Evolutionary conservation across 192 early-diverging fungal genomes (phyloP), one percentile per base, ranked within the genome.

Genomic region (Umbelopsis sp.): DNA sequence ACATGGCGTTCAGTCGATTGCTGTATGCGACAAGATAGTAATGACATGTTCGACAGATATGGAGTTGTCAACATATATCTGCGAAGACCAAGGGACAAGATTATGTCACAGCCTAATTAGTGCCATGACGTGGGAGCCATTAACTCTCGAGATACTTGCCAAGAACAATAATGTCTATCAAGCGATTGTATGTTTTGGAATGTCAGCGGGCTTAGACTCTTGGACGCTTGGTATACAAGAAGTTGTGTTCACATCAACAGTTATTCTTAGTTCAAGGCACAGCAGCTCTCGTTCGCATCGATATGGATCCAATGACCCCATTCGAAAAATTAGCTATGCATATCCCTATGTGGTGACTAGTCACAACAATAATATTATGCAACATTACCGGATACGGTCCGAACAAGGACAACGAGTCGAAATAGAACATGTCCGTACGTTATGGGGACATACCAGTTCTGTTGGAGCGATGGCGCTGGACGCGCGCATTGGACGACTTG

Each of bases 401-500:
- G 56, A 62, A 62, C 56, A 62, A 34, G 56, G 56, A 20, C 26
- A 62, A 62, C 25, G 70, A n/a, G 68, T 83, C n/a, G 66, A 77
- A 43, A 54, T 80, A 21, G 52, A 22, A 20, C 85, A 83, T 69
- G 25, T 71, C 9, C 74, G 77, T 10, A 84, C 80, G 36, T 59
- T 86, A 5, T 85, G 81, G 49, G 84, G 82, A 0, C 82, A 81
- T 66, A 75, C 82, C 4, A 81, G 79, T 32, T 77, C 74, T 11
- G 85, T 86, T 1, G 79, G 62, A 36, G 76, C 79, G n/a, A 69
- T 86, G n/a, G 82, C 83, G 10, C 32, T 86, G n/a, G 80, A 85
- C 50, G 71, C 26, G n/a, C 36, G 32, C 20, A 68, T 70, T 14
- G 73, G 77, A 62, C 45, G 78, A 16, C 53, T 86, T 7, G 81